Percentiles rank a stretch among this genome's conserved stretches.
These are phyloP conservation scores for Thuidium tamariscinum DNA, from an alignment of 225 moss, liverwort and hornwort genomes.

Conservation along the genomic window DNA sequence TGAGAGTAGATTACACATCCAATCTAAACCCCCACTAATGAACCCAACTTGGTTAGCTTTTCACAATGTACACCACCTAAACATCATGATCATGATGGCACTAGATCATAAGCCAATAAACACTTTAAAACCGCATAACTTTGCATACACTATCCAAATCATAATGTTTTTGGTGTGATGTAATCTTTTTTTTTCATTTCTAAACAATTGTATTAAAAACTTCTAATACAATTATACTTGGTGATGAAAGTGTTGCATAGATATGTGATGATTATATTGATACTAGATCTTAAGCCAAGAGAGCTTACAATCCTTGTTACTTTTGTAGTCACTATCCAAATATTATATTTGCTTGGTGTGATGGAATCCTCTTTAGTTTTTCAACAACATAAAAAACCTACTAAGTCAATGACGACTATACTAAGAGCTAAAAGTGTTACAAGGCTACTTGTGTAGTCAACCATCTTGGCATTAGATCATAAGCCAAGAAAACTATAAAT, in stretches of 20 bases:
- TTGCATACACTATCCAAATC: not conserved
- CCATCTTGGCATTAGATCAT: not conserved
- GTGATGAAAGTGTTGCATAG: too few relatives aligned
- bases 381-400: not conserved
- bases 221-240: too few relatives aligned
- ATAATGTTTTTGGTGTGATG: not conserved
- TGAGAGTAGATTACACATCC: too few relatives aligned
- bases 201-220: not conserved
- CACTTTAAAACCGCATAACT: not conserved
- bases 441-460: accelerated
- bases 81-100: too few relatives aligned
- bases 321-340: not conserved
- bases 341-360: accelerated
- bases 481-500: not conserved
- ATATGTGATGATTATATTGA: too few relatives aligned
- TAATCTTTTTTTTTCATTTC: not conserved
- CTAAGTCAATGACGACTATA: not conserved
- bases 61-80: accelerated
- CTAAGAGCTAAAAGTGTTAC: not conserved
- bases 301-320: not conserved
- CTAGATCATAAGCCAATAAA: not conserved
- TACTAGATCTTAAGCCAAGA: not conserved
- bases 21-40: too few relatives aligned
- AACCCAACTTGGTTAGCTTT: not conserved
- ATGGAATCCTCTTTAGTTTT: not conserved